These are phyloP conservation scores for Tothia fuscella DNA, from an alignment of 2,329 filamentous ascomycete species.

Conservation along the genomic window DNA sequence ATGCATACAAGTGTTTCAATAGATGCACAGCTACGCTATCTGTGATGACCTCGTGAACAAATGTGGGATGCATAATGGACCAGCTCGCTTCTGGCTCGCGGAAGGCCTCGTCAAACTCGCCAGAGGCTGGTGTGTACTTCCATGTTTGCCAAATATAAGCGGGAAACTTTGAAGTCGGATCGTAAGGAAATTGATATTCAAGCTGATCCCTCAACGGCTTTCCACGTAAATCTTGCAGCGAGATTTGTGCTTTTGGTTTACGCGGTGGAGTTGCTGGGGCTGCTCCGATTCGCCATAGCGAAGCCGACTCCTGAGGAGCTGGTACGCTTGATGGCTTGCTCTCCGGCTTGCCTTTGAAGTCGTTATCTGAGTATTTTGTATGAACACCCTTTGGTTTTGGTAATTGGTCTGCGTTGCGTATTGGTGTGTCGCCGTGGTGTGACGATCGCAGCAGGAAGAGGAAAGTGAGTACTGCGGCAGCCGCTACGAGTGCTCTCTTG, in stretches of 20 bases:
- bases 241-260: constrained; percentile 44
- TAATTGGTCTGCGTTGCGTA: constrained; percentile 24
- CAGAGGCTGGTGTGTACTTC: constrained; percentile 72
- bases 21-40: constrained; percentile 74
- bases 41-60: constrained; percentile 95
- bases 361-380: constrained; percentile 17
- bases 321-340: constrained; percentile 10
- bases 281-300: constrained; percentile 17
- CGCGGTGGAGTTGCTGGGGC: constrained; percentile 19
- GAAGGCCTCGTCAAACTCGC: constrained; percentile 62
- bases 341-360: constrained; percentile 20
- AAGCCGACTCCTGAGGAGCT: constrained; percentile 20
- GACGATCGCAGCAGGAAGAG: constrained; percentile 58
- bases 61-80: constrained; percentile 75
- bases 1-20: constrained; percentile 74
- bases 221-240: constrained; percentile 56
- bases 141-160: constrained; percentile 99
- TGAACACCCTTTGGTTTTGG: constrained; percentile 15
- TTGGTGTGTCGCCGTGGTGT: constrained; percentile 26
- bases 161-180: constrained; percentile 77
- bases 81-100: constrained; percentile 80
- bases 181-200: constrained; percentile 88
- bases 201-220: constrained; percentile 70
- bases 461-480: constrained; percentile 55
- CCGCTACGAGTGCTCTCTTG: constrained; percentile 60